Base-by-base conservation (phyloP, 2,329 filamentous ascomycete species). In the Aspergillus novofumigatus region DNA sequence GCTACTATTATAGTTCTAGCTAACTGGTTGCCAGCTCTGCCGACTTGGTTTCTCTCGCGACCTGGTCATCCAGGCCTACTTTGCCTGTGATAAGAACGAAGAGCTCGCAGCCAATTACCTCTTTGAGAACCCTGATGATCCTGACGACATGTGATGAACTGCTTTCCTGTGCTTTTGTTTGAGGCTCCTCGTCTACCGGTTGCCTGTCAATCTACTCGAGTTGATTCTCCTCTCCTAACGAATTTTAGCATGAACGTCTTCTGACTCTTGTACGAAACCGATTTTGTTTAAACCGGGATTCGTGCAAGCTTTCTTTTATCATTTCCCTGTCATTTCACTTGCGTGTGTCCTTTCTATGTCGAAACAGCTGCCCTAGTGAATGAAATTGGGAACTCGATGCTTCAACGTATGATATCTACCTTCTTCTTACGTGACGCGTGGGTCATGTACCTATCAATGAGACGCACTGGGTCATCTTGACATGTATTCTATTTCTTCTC, bases 31-130 rank as follows among this genome's bases (percentile, higher is more conserved):
- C 52, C 62, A 96, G 90, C 82, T 99, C 70, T 96, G 91, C 78
- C 89, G 90, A 62, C 86, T 99, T 48, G 94, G 94, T 38, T 99
- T 99, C 73, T 87, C 93, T 67, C 87, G 92, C 59, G 92, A 97
- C 67, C 86, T 92, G 67, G 94, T 94, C 52, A 96, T 97, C 65
- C 93, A 99, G 78, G 94, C 94, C 26, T 99, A 97, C 79, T 99
- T 99, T 73, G 94, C 94, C 35, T 99, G 94, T 76, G 94, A 99
- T 77, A 99, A 97, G 84, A 97, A 99, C 75, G 94, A 99, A 78
- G 94, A 99, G 77, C 83, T 99, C 52, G 94, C 94, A 0, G 94
- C 94, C 62, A 99, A 99, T 78, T 97, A 97, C 77, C 82, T 99
- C 59, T 99, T 99, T 72, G 94, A 99, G 68, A 92, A 97, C 78